Percentiles rank a stretch among this genome's conserved stretches.
Conservation (phyloP, 805 yeast species). For the Starmera quercuum region DNA sequence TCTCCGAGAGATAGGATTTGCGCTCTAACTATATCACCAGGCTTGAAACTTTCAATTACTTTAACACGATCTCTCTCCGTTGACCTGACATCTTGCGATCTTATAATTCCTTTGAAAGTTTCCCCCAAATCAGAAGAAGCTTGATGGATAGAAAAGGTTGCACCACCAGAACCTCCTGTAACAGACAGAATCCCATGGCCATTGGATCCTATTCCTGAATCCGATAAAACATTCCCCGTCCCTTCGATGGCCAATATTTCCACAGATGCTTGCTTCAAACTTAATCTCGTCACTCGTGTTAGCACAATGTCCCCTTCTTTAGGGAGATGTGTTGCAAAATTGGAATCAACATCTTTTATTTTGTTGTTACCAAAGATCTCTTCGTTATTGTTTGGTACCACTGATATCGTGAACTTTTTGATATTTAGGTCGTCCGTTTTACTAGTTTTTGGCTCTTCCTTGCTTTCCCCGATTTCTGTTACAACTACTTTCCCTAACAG, state of each 20-base stretch:
- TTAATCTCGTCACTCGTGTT: constrained; percentile 62
- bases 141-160: constrained; percentile 32
- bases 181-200: constrained; percentile 31
- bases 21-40: constrained; percentile 91
- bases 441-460: constrained; percentile 2
- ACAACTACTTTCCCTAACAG: constrained; percentile 49
- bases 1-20: constrained; percentile 81
- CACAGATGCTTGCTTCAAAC: constrained; percentile 63
- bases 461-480: constrained; percentile 13
- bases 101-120: constrained; percentile 76
- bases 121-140: constrained; percentile 75
- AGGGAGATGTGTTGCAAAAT: constrained; percentile 51
- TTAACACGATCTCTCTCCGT: constrained; percentile 87
- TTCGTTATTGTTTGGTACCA: constrained; percentile 14
- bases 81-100: constrained; percentile 83
- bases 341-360: constrained; percentile 11
- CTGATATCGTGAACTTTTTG: constrained; percentile 20
- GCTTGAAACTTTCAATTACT: constrained; percentile 70
- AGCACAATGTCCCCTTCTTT: constrained; percentile 79
- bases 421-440: constrained; percentile 8
- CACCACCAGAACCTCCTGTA: constrained; percentile 52
- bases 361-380: constrained; percentile 9
- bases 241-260: constrained; percentile 71
- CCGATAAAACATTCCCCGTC: constrained; percentile 46
- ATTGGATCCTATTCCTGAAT: constrained; percentile 60